Evolutionary conservation across 148 eudicot genomes (phyloP), one percentile per base, ranked within the genome.

Genomic region (Chenopodium formosanum): DNA sequence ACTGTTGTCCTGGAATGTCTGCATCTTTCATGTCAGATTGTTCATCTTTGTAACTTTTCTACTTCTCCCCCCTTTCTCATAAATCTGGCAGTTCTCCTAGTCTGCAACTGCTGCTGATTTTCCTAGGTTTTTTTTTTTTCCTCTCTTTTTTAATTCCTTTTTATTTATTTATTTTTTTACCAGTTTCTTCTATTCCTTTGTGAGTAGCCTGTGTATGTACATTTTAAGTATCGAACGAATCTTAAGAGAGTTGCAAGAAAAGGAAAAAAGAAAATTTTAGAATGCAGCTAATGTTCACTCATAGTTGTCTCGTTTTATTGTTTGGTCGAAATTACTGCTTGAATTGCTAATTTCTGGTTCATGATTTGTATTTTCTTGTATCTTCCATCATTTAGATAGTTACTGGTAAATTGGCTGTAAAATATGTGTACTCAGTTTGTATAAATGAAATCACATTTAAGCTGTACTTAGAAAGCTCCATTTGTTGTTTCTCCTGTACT

Each of bases 191-290:
- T n/a, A 22, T 20, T 27, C 23, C 22, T 40, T 47, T 70, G 70
- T 83, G 81, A 78, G 78, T 83, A 83, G 72, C 60, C 27, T 77
- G 60, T 50, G 73, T 50, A 78, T 83, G 85, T 78, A 78, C 81
- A 83, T 78, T 78, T 73, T 52, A 72, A n/a, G 73, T 83, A 46
- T 46, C 68, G 40, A 78, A 52, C 79, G 52, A 40, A 47, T 67
- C 74, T 46, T 17, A 17, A 76, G 68, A 76, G 80, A 76, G 69
- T 76, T 82, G 75, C 66, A 82, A 75, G 75, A 17, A 62, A 75
- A 34, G 25, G 32, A 4, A 23, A 73, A 47, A 46, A 11, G 22
- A 69, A 32, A 78, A 48, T 48, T 23, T 48, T 4, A 68, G 48
- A 44, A 6, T 29, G 27, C 47, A 47, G 60, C 50, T 46, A n/a